Evolutionary conservation across 2,329 filamentous ascomycete genomes (phyloP), one percentile per base, ranked within the genome.

Genomic region (Pseudocercospora fuligena): DNA sequence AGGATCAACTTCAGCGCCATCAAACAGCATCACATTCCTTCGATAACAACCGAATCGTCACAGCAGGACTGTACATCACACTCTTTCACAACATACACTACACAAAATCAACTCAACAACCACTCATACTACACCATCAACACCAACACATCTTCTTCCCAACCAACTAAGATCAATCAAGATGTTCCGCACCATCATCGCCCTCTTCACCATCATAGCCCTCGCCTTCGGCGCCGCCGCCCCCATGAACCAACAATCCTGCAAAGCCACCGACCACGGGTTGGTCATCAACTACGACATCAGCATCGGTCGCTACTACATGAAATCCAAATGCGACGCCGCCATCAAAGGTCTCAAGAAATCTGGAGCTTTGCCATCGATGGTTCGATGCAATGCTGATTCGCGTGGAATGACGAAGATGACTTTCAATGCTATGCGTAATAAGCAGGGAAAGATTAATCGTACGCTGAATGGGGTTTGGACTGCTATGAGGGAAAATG

Each of bases 191-290:
- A 31, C 5, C 51, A 16, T 56, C 23, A 33, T 56, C 51, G 27
- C 51, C 21, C 16, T 27, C 12, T 56, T 56, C 51, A 6, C 5
- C 51, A 16, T 56, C 51, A 8, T 56, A 1, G 51, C 51, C 51
- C 23, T 56, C 11, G 51, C 51, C 51, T 19, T 56, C 25, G 51
- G 25, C 51, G 25, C 11, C 21, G 25, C 51, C 1, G 51, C 27
- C 12, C 51, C 51, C 5, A 56, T 56, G 51, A 56, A 56, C 27
- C 51, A 56, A 14, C 51, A 56, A 56, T 56, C 51, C 51, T 56
- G 51, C 51, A 56, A 29, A 27, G 25, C 51, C 25, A 27, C 16
- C 16, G 16, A 27, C 25, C 27, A 56, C 51, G 51, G 51, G 8
- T 27, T 56, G 27, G 51, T 56, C 12, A 31, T 56, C 25, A 56